Evolutionary conservation across 768 basidiomycete species (phyloP).

Genomic region (Chlorophyllum brunneum): DNA sequence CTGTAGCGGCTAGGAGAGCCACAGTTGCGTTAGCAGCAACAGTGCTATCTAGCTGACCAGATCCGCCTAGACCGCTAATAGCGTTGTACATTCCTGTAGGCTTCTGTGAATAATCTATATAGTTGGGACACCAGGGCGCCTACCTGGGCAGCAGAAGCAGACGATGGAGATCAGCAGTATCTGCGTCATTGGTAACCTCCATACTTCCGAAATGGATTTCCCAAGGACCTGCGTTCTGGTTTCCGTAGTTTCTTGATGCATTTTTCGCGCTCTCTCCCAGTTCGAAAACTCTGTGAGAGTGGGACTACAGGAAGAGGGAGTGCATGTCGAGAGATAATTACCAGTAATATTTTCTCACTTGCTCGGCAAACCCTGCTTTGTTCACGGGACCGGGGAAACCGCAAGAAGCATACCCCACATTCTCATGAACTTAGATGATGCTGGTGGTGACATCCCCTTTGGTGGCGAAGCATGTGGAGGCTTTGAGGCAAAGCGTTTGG

Average conservation of each 20-base stretch:
- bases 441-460: neutral
- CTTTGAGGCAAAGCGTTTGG: no score
- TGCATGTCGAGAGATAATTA: neutral
- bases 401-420: neutral
- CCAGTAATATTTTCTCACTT: neutral
- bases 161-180: conserved; percentile 25
- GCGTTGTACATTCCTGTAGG: conserved; percentile 27
- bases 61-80: conserved; percentile 25
- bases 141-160: conserved; percentile 27
- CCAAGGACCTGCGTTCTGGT: no score
- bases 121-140: neutral
- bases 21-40: conserved; percentile 27
- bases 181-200: conserved; percentile 23
- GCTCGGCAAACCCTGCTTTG: neutral
- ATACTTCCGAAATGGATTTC: conserved; percentile 15
- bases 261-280: no score
- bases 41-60: conserved; percentile 25
- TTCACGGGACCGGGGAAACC: no score
- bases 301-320: neutral
- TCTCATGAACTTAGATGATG: neutral
- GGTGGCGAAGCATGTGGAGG: no score
- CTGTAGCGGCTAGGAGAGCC: conserved; percentile 23
- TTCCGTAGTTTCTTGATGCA: no score
- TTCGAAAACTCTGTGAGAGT: no score
- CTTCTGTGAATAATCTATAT: neutral